A percentile compares a stretch with the other conserved stretches of the same genome.
Conservation (phyloP, 257 asterid species). For the Solanum arcanum region DNA sequence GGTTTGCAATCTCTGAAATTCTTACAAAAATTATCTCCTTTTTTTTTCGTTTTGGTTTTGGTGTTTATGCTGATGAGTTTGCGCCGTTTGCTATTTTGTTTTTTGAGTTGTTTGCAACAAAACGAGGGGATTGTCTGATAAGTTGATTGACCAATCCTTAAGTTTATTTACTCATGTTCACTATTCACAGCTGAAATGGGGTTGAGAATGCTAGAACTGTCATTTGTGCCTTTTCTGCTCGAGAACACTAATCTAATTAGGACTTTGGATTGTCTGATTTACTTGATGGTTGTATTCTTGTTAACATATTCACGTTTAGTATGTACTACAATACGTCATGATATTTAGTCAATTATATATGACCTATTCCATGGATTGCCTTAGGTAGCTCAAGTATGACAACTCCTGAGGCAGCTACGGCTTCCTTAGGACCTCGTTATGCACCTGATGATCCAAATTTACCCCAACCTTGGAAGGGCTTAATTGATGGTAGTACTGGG, state of each 20-base stretch:
- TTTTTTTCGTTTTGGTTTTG: neutral
- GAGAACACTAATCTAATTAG: neutral
- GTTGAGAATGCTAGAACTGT: neutral
- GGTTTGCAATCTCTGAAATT: neutral
- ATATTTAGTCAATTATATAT: neutral
- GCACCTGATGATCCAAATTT: slow-evolving; percentile 88
- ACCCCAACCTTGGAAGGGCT: slow-evolving; percentile 94
- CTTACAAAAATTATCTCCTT: neutral
- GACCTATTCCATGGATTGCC: neutral
- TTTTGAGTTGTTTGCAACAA: neutral
- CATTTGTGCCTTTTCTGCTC: neutral
- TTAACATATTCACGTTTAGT: neutral
- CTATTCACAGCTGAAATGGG: neutral
- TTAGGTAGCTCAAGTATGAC: slow-evolving; percentile 32
- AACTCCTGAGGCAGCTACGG: slow-evolving; percentile 52
- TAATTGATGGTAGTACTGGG: slow-evolving; percentile 74
- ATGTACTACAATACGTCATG: neutral
- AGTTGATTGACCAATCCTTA: neutral
- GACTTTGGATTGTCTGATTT: neutral
- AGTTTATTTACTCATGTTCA: neutral
- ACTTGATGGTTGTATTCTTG: neutral
- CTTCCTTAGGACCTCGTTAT: slow-evolving; percentile 63
- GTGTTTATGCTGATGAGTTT: neutral
- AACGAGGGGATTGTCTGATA: neutral
- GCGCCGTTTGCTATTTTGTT: neutral